Conservation (phyloP, 345 rosid species). For the Raphanus sativus region DNA sequence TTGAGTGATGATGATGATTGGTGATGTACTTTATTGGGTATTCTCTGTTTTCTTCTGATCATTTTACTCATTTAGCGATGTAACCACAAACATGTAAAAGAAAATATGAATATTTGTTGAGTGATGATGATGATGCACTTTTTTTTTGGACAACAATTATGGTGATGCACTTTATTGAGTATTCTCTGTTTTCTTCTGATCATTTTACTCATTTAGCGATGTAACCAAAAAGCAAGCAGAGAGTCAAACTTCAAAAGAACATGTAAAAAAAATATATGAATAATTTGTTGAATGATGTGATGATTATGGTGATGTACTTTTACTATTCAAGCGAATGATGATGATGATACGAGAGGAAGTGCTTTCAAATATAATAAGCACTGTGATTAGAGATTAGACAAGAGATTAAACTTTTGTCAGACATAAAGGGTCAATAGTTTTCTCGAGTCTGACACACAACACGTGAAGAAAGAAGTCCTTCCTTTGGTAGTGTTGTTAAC, state of each 20-base stretch:
- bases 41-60: not conserved
- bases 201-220: conserved; percentile 16
- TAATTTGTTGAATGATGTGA: conserved; percentile 23
- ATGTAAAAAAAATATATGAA: conserved; percentile 23
- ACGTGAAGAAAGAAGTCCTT: conserved; percentile 30
- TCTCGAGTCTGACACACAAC: conserved; percentile 20
- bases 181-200: not conserved
- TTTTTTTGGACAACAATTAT: no score
- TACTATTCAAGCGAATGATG: not conserved
- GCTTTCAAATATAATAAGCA: not conserved
- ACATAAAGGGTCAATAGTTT: conserved; percentile 20
- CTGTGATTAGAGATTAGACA: not conserved
- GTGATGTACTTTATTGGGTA: no score
- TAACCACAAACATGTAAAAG: conserved; percentile 13
- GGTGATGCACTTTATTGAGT: no score
- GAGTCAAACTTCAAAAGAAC: conserved; percentile 23
- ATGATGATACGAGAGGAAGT: not conserved
- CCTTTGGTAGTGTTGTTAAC: conserved; percentile 10
- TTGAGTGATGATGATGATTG: no score
- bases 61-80: conserved; percentile 15
- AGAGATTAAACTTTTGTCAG: not conserved
- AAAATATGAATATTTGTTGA: no score
- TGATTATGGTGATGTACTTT: not conserved
- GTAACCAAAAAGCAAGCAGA: conserved; percentile 14
- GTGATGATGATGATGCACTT: no score